Conservation (phyloP, 2,329 filamentous ascomycete genomes). For the Cladosporium austrohemisphaericum region DNA sequence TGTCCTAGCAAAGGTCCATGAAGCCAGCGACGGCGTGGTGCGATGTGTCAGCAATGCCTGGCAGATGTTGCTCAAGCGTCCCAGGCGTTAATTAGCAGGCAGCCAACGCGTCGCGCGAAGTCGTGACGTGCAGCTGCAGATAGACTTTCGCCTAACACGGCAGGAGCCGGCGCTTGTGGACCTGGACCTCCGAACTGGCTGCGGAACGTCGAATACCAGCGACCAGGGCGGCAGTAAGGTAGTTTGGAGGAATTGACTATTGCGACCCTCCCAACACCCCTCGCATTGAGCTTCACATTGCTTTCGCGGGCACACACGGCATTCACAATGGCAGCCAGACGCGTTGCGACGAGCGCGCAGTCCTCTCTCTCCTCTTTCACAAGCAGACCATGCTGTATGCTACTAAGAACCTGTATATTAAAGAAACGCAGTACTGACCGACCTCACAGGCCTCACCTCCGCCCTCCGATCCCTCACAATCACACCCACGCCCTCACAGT, state of each 20-base stretch:
- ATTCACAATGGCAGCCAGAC: conserved; percentile 7
- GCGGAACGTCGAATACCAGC: conserved; percentile 2
- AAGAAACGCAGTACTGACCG: conserved; percentile 12
- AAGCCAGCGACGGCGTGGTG: not conserved
- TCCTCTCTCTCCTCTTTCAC: conserved; percentile 28
- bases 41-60: not conserved
- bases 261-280: too few species aligned
- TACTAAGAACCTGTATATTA: not conserved
- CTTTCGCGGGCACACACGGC: too few species aligned
- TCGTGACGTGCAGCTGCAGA: conserved; percentile 6
- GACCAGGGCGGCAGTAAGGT: not conserved
- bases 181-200: conserved; percentile 9
- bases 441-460: conserved; percentile 37
- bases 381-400: conserved; percentile 29
- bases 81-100: conserved; percentile 8
- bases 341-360: conserved; percentile 2
- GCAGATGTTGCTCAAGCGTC: conserved; percentile 1
- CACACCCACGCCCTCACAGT: conserved; percentile 20
- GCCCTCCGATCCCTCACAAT: conserved; percentile 24
- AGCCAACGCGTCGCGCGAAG: conserved; percentile 6
- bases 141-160: not conserved
- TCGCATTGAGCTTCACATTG: too few species aligned
- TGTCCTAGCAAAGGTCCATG: not conserved
- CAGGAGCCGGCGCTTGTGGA: not conserved
- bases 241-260: not conserved